phyloP scores from a whole-genome alignment of 2,329 filamentous ascomycete species.

The Calonectria crousiana region DNA sequence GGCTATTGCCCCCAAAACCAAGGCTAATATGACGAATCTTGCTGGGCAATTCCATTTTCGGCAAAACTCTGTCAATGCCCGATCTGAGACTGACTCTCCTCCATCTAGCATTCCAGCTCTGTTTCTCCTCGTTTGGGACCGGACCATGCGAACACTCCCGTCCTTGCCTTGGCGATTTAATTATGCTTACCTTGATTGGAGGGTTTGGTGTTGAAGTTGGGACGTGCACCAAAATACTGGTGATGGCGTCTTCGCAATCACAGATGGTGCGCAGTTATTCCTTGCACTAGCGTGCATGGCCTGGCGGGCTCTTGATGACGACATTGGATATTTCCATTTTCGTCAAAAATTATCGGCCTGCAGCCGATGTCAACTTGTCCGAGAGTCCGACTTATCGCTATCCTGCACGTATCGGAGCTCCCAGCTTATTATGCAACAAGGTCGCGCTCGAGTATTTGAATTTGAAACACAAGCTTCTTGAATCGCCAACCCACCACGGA shows the following conservation, averaged over 20 bases:
- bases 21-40: slow-evolving; percentile 29
- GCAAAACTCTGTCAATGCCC: slow-evolving; percentile 15
- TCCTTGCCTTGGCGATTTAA: background rate
- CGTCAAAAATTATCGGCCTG: slow-evolving; percentile 28
- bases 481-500: background rate
- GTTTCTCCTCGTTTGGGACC: background rate
- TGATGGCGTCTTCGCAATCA: slow-evolving; percentile 14
- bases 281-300: background rate
- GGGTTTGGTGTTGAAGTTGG: background rate
- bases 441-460: background rate
- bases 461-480: slow-evolving; percentile 4
- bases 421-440: slow-evolving; percentile 9
- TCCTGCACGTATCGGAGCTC: background rate
- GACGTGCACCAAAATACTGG: background rate
- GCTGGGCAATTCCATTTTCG: background rate
- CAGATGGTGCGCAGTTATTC: slow-evolving; percentile 9
- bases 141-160: background rate
- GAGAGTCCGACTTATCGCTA: background rate
- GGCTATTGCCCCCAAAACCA: background rate
- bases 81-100: background rate
- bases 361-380: slow-evolving; percentile 7
- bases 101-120: background rate
- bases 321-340: slow-evolving; percentile 18
- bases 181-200: background rate
- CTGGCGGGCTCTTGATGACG: slow-evolving; percentile 21